A percentile compares a stretch with the other conserved stretches of the same genome.
Evolutionary conservation across 352 stramenopile genomes (phyloP).

Genomic region (Globisporangium nagaii): DNA sequence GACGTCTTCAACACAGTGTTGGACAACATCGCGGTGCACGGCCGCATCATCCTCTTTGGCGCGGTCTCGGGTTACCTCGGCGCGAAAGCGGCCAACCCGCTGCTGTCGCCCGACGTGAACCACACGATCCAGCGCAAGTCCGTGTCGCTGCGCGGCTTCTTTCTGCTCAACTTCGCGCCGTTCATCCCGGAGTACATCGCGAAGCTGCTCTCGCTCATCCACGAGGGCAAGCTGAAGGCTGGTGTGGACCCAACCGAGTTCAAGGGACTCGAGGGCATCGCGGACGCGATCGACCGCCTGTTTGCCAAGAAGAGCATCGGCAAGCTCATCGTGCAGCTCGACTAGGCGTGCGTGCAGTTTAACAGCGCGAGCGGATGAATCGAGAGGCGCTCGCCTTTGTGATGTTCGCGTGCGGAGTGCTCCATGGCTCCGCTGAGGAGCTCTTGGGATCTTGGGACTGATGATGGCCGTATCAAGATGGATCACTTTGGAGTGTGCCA

Average conservation of each 20-base stretch:
- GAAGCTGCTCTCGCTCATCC: constrained; percentile 32
- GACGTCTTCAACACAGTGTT: constrained; percentile 31
- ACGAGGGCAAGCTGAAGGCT: constrained; percentile 35
- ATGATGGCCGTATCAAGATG: no score
- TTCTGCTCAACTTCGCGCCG: constrained; percentile 25
- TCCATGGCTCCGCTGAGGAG: no score
- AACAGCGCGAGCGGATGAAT: no score
- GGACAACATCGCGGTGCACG: constrained; percentile 20
- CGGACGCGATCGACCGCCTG: constrained; percentile 42
- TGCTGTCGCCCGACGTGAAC: constrained; percentile 4
- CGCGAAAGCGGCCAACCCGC: constrained; percentile 12
- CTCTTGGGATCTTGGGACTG: no score
- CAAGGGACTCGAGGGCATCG: constrained; percentile 42
- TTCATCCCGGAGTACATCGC: constrained; percentile 30
- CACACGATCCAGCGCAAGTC: constrained; percentile 14
- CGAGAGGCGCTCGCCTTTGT: no score
- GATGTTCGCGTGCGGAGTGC: no score
- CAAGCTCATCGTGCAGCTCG: constrained; percentile 59
- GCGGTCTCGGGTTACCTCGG: constrained; percentile 39
- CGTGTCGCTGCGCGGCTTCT: constrained; percentile 28
- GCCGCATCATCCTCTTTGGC: constrained; percentile 39
- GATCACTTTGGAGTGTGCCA: no score
- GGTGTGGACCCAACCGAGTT: constrained; percentile 29
- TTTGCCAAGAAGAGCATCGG: constrained; percentile 48
- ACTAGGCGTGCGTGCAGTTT: background rate